Conservation (phyloP, 169 alveolate genomes). For the Babesia ovis region DNA sequence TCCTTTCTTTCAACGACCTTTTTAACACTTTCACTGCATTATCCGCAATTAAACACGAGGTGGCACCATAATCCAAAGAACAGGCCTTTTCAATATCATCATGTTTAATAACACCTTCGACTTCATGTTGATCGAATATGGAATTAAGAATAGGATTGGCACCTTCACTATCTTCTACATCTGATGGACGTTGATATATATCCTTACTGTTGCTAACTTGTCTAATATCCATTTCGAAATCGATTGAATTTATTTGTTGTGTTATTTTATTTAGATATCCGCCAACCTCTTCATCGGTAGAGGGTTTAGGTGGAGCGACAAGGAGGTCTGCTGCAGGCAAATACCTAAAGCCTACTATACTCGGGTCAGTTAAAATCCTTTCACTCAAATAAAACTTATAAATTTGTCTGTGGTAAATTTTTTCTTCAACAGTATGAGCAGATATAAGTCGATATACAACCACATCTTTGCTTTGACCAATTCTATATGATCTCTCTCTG, state of each 20-base stretch:
- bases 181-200: constrained; percentile 10
- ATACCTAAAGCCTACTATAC: constrained; percentile 24
- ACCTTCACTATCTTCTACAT: background rate
- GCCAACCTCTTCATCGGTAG: background rate
- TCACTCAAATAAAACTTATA: constrained; percentile 74
- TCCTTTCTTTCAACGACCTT: constrained; percentile 29
- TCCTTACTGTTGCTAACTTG: constrained; percentile 12
- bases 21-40: constrained; percentile 11
- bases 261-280: constrained; percentile 1
- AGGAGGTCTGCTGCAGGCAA: constrained; percentile 38
- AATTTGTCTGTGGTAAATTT: constrained; percentile 83
- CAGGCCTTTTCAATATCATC: constrained; percentile 30
- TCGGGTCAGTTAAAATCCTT: constrained; percentile 66
- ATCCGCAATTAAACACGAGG: constrained; percentile 19
- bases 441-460: constrained; percentile 92
- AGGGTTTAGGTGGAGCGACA: constrained; percentile 21
- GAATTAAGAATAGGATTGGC: constrained; percentile 25
- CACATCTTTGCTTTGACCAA: constrained; percentile 96
- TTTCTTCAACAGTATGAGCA: constrained; percentile 96
- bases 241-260: constrained; percentile 6
- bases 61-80: background rate
- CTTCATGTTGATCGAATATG: constrained; percentile 21
- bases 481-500: constrained; percentile 95
- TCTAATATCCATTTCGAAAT: constrained; percentile 31
- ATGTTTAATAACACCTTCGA: constrained; percentile 40